These are phyloP conservation scores for Aspergillus pseudoglaucus DNA, from an alignment of 2,329 filamentous ascomycete species.

Conservation along the genomic window DNA sequence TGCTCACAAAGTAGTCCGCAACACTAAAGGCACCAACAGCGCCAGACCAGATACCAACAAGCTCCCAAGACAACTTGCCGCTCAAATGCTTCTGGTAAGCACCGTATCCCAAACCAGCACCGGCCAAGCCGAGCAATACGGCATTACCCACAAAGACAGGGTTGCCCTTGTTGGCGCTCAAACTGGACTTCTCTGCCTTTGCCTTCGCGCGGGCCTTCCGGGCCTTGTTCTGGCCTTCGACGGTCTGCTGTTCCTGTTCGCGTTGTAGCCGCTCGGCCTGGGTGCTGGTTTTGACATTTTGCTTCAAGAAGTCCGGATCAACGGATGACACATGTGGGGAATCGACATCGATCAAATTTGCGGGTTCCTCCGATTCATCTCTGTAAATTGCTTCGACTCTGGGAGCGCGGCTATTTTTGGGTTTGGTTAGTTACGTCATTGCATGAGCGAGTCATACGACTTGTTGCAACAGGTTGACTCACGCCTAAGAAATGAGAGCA, in stretches of 20 bases:
- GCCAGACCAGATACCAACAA: constrained; percentile 38
- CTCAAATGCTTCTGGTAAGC: constrained; percentile 42
- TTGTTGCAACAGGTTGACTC: constrained; percentile 17
- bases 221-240: constrained; percentile 21
- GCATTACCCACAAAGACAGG: constrained; percentile 44
- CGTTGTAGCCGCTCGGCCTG: constrained; percentile 41
- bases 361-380: constrained; percentile 34
- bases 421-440: background rate
- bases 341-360: constrained; percentile 43
- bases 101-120: constrained; percentile 40
- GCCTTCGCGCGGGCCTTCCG: constrained; percentile 29
- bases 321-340: constrained; percentile 40
- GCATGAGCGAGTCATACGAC: background rate
- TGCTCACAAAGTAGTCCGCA: constrained; percentile 45
- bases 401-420: constrained; percentile 35
- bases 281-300: constrained; percentile 40
- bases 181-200: constrained; percentile 20
- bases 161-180: constrained; percentile 38
- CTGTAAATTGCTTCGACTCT: constrained; percentile 32
- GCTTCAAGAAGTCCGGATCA: constrained; percentile 35
- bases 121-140: constrained; percentile 34
- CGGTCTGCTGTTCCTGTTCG: constrained; percentile 28
- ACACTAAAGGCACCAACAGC: constrained; percentile 39
- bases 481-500: constrained; percentile 24
- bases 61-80: constrained; percentile 42